Conservation (phyloP, 768 basidiomycete genomes). For the Tulasnella sp. region DNA sequence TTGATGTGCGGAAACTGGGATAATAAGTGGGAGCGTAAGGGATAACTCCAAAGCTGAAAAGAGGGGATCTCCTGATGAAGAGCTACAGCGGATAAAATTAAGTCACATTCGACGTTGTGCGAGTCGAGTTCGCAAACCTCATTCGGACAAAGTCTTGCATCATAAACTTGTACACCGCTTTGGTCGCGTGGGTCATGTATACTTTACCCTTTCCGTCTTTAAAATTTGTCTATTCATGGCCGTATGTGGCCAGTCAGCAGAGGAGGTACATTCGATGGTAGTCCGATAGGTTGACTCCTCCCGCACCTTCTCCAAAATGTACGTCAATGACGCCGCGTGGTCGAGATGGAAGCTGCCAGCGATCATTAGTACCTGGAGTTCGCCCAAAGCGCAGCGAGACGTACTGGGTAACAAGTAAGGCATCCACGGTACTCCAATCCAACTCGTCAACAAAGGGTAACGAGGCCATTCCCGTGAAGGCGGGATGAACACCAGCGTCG, state of each 20-base stretch:
- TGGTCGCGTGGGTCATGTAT: slow-evolving; percentile 99
- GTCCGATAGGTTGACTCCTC: not conserved
- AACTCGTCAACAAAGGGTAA: slow-evolving; percentile 96
- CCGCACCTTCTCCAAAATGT: slow-evolving; percentile 93
- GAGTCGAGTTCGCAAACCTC: slow-evolving; percentile 59
- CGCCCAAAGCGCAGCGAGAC: slow-evolving; percentile 40
- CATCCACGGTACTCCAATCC: slow-evolving; percentile 98
- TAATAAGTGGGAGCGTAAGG: slow-evolving; percentile 86
- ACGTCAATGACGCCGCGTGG: slow-evolving; percentile 95
- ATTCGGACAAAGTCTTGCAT: slow-evolving; percentile 99
- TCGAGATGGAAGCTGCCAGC: slow-evolving; percentile 87
- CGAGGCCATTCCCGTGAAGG: slow-evolving; percentile 91
- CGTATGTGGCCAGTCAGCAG: slow-evolving; percentile 30
- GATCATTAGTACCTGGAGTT: not conserved
- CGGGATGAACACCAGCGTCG: slow-evolving; percentile 97
- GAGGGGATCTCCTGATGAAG: slow-evolving; percentile 76
- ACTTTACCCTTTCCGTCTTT: slow-evolving; percentile 96
- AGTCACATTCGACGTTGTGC: not conserved
- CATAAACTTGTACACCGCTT: slow-evolving; percentile 95
- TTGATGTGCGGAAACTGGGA: slow-evolving; percentile 90
- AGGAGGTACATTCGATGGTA: not conserved
- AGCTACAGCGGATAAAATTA: slow-evolving; percentile 42
- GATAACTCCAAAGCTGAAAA: slow-evolving; percentile 82
- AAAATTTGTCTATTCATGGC: slow-evolving; percentile 84
- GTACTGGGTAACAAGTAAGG: slow-evolving; percentile 93